Evolutionary conservation across 2,329 filamentous ascomycete species (phyloP).

Genomic region (Ambrosiella cleistominuta): DNA sequence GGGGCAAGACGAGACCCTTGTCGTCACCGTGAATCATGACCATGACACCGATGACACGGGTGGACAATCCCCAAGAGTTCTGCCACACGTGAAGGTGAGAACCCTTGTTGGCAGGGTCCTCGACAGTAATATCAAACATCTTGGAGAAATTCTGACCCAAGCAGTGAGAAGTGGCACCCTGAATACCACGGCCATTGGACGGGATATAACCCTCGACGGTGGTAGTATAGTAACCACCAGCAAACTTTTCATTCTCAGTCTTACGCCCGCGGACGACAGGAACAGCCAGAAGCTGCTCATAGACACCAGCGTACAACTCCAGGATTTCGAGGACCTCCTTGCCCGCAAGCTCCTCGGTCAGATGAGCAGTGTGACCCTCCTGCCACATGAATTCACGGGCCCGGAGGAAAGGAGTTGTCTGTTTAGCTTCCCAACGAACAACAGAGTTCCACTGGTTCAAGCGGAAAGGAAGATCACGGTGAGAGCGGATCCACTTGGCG

Average conservation of each 20-base stretch:
- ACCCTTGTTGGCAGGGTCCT: constrained; percentile 72
- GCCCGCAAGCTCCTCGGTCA: constrained; percentile 65
- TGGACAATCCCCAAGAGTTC: constrained; percentile 97
- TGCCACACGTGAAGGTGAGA: constrained; percentile 83
- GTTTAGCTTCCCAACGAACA: constrained; percentile 93
- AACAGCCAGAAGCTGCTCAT: constrained; percentile 83
- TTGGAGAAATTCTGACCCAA: constrained; percentile 97
- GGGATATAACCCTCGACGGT: constrained; percentile 96
- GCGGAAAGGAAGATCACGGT: constrained; percentile 82
- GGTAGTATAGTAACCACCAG: constrained; percentile 88
- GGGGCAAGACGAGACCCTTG: constrained; percentile 84
- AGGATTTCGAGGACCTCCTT: constrained; percentile 85
- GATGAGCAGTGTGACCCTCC: constrained; percentile 79
- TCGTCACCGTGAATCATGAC: constrained; percentile 96
- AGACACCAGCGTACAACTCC: constrained; percentile 79
- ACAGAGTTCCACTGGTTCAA: constrained; percentile 96
- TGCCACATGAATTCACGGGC: constrained; percentile 97
- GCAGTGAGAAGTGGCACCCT: constrained; percentile 86
- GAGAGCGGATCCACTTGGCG: constrained; percentile 89
- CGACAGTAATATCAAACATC: constrained; percentile 97
- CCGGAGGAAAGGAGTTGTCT: constrained; percentile 69
- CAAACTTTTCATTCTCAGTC: constrained; percentile 97
- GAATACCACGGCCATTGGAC: constrained; percentile 85
- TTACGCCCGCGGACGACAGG: constrained; percentile 87
- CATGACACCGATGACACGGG: constrained; percentile 95